Conservation (phyloP, 441 rosid genomes). For the Populus hybrid region DNA sequence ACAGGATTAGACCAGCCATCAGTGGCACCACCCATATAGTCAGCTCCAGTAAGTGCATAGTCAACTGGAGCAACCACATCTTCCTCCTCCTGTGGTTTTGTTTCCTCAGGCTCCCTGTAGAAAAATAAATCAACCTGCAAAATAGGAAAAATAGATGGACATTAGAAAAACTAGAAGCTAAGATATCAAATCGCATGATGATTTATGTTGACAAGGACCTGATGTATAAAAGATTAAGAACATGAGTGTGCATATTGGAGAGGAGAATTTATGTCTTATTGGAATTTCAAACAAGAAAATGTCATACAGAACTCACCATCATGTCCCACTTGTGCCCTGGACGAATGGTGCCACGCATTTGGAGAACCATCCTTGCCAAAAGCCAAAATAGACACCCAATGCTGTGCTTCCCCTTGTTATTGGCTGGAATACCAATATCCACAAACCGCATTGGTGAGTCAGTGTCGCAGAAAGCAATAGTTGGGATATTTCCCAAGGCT, state of each 20-base stretch:
- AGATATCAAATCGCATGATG: background rate
- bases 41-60: conserved; percentile 10
- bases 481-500: conserved; percentile 88
- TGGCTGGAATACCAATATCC: conserved; percentile 94
- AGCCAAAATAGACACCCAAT: conserved; percentile 57
- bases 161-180: background rate
- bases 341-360: conserved; percentile 88
- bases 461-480: conserved; percentile 89
- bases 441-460: conserved; percentile 89
- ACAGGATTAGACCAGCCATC: background rate
- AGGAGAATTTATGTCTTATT: background rate
- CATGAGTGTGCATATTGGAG: background rate
- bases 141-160: background rate
- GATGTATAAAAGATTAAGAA: background rate
- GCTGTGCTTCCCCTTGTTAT: conserved; percentile 96
- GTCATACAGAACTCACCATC: conserved; percentile 47
- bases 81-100: conserved; percentile 42
- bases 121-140: conserved; percentile 84
- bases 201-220: background rate
- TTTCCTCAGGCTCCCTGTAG: conserved; percentile 64
- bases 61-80: conserved; percentile 9
- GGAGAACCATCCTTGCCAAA: conserved; percentile 70
- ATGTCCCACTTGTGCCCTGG: conserved; percentile 90
- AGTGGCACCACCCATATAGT: background rate
- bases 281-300: background rate